Evolutionary conservation across 768 basidiomycete species (phyloP).

Genomic region (Leccinum broughii): DNA sequence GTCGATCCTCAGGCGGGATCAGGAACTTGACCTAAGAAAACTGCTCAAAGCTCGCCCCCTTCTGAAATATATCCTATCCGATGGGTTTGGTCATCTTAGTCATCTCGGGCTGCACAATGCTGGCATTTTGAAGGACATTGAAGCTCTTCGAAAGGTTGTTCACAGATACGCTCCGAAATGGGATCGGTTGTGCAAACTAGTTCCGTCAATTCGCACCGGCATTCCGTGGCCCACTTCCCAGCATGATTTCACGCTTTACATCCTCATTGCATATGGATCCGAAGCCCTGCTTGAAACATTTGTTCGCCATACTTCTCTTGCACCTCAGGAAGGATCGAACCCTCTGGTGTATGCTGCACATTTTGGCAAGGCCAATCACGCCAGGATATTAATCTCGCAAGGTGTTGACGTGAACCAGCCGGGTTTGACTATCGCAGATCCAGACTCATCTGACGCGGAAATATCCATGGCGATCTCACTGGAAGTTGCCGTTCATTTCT

Average conservation of each 20-base stretch:
- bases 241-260: slow-evolving; percentile 10
- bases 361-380: neutral
- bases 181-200: neutral
- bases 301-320: neutral
- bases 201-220: neutral
- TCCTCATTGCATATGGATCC: slow-evolving; percentile 7
- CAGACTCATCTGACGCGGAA: neutral
- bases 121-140: slow-evolving; percentile 4
- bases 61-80: slow-evolving; percentile 10
- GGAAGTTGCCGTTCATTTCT: slow-evolving; percentile 1
- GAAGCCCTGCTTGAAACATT: neutral
- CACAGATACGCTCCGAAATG: neutral
- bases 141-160: slow-evolving; percentile 1
- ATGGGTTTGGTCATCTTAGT: slow-evolving; percentile 14
- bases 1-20: neutral
- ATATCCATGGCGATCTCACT: neutral
- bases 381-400: neutral
- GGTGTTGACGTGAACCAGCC: neutral
- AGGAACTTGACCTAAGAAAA: neutral
- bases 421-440: neutral
- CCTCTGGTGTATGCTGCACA: slow-evolving; percentile 9
- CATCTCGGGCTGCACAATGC: neutral
- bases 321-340: neutral
- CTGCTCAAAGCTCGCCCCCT: neutral
- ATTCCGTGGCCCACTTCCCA: slow-evolving; percentile 6